phyloP scores from a whole-genome alignment of 2,329 filamentous ascomycete species.

The Trichoderma atrobrunneum region DNA sequence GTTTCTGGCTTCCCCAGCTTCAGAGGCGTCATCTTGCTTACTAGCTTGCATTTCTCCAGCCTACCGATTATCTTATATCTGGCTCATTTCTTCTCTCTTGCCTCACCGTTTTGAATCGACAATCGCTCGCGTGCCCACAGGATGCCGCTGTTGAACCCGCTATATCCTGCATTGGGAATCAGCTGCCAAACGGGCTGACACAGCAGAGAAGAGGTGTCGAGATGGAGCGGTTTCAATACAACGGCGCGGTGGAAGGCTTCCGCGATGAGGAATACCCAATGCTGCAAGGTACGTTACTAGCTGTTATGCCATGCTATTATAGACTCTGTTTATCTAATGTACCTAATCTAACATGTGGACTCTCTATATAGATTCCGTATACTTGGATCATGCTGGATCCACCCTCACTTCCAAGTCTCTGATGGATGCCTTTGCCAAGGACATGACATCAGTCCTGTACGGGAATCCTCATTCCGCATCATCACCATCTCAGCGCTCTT shows the following conservation, averaged over 20 bases:
- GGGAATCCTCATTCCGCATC: constrained; percentile 93
- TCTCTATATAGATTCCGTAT: constrained; percentile 62
- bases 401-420: constrained; percentile 77
- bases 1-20: neutral
- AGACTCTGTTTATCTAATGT: neutral
- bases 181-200: constrained; percentile 5
- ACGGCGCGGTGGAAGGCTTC: constrained; percentile 56
- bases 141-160: neutral
- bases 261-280: constrained; percentile 65
- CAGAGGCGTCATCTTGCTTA: constrained; percentile 11
- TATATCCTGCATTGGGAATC: neutral
- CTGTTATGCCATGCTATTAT: neutral
- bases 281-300: constrained; percentile 63
- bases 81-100: neutral
- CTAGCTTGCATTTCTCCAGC: neutral
- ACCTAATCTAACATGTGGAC: neutral
- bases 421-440: constrained; percentile 73
- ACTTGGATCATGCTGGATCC: constrained; percentile 96
- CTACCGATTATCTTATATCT: neutral
- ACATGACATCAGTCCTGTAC: constrained; percentile 75
- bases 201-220: neutral
- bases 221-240: constrained; percentile 42
- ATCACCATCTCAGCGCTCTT: constrained; percentile 72
- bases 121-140: neutral
- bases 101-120: neutral